Conservation (phyloP, 2,329 filamentous ascomycete genomes). For the Aspergillus fijiensis region DNA sequence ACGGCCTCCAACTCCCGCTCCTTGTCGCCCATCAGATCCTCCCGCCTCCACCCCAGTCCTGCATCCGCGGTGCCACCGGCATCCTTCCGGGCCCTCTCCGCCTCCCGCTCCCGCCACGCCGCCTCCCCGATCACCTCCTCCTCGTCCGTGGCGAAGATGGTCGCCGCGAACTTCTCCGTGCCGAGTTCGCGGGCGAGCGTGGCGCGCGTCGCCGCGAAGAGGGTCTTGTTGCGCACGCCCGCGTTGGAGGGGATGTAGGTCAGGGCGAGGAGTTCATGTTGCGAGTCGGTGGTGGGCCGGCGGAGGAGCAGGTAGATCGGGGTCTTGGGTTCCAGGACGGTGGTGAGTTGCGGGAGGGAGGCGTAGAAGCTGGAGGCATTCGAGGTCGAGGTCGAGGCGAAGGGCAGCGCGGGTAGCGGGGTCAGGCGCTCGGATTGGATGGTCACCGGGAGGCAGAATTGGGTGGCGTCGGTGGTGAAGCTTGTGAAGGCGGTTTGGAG, state of each 20-base stretch:
- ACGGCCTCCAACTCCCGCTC: slow-evolving; percentile 59
- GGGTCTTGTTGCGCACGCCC: slow-evolving; percentile 64
- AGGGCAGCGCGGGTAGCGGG: slow-evolving; percentile 41
- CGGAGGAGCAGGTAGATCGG: slow-evolving; percentile 64
- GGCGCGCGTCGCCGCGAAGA: slow-evolving; percentile 64
- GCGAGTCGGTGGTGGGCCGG: slow-evolving; percentile 34
- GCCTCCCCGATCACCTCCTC: slow-evolving; percentile 56
- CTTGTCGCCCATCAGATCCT: slow-evolving; percentile 61
- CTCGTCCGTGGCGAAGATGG: slow-evolving; percentile 59
- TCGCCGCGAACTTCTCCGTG: slow-evolving; percentile 59
- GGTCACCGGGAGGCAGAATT: slow-evolving; percentile 49
- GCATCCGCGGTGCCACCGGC: too few species aligned
- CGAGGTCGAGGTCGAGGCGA: slow-evolving; percentile 32
- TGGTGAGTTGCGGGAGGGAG: slow-evolving; percentile 50
- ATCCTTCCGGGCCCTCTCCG: slow-evolving; percentile 31
- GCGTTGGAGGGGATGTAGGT: slow-evolving; percentile 65
- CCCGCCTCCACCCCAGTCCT: slow-evolving; percentile 31
- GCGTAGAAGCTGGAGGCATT: slow-evolving; percentile 46
- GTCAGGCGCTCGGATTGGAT: slow-evolving; percentile 47
- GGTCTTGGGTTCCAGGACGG: slow-evolving; percentile 54
- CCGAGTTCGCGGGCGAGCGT: slow-evolving; percentile 62
- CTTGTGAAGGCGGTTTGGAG: slow-evolving; percentile 48
- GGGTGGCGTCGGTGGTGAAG: slow-evolving; percentile 42
- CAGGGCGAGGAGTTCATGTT: slow-evolving; percentile 49
- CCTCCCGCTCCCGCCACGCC: slow-evolving; percentile 56